Evolutionary conservation across 2,329 filamentous ascomycete species (phyloP).

Genomic region (Colletotrichum kahawae): DNA sequence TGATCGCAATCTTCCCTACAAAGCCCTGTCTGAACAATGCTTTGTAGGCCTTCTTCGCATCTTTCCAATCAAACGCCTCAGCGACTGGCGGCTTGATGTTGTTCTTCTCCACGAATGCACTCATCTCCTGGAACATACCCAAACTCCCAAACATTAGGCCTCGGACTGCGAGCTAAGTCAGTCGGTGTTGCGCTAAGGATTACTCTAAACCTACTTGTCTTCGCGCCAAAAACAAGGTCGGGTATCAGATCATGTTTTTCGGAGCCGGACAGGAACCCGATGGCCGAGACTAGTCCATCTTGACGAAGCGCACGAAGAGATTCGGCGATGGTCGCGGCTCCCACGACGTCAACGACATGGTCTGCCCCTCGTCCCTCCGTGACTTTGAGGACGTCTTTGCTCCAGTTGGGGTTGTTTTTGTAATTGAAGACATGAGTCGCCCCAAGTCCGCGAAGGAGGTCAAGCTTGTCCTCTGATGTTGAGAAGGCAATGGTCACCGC

Average conservation of each 20-base stretch:
- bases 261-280: neutral
- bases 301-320: neutral
- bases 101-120: neutral
- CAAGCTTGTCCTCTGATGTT: constrained; percentile 23
- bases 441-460: constrained; percentile 14
- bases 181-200: neutral
- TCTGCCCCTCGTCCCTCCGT: constrained; percentile 20
- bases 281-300: neutral
- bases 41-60: neutral
- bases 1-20: neutral
- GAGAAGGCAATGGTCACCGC: constrained; percentile 19
- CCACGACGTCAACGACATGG: neutral
- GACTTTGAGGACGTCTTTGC: constrained; percentile 11
- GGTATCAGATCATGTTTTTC: neutral
- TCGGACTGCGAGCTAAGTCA: neutral
- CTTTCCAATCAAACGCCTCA: neutral
- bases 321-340: neutral
- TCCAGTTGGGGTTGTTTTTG: constrained; percentile 15
- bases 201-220: neutral
- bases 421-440: constrained; percentile 22
- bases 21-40: neutral
- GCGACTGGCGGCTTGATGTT: neutral
- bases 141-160: neutral
- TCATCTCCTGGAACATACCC: neutral
- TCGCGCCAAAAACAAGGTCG: neutral